Base-by-base conservation (phyloP, 2,329 filamentous ascomycete species). In the Penicillium verrucosum region DNA sequence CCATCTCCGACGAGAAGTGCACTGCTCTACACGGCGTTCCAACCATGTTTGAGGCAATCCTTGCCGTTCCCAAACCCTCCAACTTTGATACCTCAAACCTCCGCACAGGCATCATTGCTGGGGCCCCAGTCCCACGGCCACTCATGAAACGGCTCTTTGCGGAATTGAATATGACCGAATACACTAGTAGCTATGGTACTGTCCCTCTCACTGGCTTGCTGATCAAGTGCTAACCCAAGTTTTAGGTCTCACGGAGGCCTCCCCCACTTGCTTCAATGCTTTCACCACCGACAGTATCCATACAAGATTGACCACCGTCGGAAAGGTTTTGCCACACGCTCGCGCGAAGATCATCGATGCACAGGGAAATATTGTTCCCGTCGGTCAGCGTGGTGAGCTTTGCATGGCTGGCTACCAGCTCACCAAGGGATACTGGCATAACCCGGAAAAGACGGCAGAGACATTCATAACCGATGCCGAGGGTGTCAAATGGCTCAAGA, bases 21-120 rank as follows among this genome's bases (percentile, higher is more conserved):
- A 93, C 90, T 0, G 89, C 87, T 0, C 79, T 93, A 0, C 89
- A 92, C 68, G 90, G 90, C 34, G 90, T 93, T 0, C 90, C 90
- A 0, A 89, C 90, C 55, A 93, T 93, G 90, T 91, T 92, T 72
- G 88, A 91, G 68, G 85, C 86, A 0, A 78, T 83, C 10, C 76
- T 84, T 55, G 73, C 73, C 38, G 66, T 81, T 1, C 76, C 77
- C n/a, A 76, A 80, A 54, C 80, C 80, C 0, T 61, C 65, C 3
- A 69, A 73, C 16, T 83, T 82, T 64, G 73, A 80, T 56, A 76
- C 72, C 66, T 77, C 80, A 1, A 77, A 76, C 6, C 79, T 92
- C 18, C 81, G 89, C 34, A 92, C 89, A 0, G 89, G 89, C 8
- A 92, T 91, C 65, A 88, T 92, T 43, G 89, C 89, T 0, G 90